These are phyloP conservation scores for Arxiozyma slooffiae DNA, from an alignment of 1,139 yeast species.

Conservation along the genomic window DNA sequence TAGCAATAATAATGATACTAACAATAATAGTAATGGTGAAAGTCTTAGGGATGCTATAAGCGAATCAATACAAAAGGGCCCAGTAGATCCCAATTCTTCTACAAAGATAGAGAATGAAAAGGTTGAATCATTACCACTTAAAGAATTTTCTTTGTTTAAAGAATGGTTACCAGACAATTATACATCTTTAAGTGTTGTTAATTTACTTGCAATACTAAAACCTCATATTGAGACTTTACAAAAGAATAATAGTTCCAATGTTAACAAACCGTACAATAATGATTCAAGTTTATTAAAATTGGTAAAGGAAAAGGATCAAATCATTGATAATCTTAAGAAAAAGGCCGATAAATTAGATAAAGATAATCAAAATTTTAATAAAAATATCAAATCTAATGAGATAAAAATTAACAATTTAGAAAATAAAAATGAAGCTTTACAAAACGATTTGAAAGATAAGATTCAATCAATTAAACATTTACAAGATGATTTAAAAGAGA, in stretches of 20 bases:
- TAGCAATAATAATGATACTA: neutral
- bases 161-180: conserved; percentile 18
- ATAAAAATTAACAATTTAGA: conserved; percentile 1
- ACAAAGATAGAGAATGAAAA: neutral
- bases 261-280: conserved; percentile 5
- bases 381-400: conserved; percentile 1
- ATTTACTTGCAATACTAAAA: conserved; percentile 19
- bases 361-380: neutral
- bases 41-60: neutral
- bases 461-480: neutral
- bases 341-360: neutral
- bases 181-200: conserved; percentile 12
- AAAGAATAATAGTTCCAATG: conserved; percentile 9
- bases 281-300: conserved; percentile 8
- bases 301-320: conserved; percentile 10
- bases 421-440: neutral
- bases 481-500: conserved; percentile 14
- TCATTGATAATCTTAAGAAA: conserved; percentile 3
- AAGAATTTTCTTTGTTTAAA: neutral
- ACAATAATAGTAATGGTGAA: neutral
- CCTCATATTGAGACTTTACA: conserved; percentile 10
- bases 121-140: neutral
- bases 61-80: neutral
- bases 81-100: neutral
- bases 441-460: neutral